A percentile compares a stretch with the other conserved stretches of the same genome.
Evolutionary conservation across 129 eudicot genomes (phyloP).

Genomic region (Scalesia atractyloides): DNA sequence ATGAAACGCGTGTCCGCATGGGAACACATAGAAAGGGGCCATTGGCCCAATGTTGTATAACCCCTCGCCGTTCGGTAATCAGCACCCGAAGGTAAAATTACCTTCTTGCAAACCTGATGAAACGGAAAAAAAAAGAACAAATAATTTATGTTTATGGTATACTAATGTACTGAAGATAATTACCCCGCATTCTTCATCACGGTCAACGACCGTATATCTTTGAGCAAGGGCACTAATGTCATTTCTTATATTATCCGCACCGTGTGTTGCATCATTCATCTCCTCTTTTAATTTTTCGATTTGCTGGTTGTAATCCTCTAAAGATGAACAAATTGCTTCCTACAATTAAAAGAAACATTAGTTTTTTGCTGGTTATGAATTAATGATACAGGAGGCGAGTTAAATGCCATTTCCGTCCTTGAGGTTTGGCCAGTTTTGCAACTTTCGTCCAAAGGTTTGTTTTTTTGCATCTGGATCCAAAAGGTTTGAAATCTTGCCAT

Average conservation of each 20-base stretch:
- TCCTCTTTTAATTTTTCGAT: constrained; percentile 91
- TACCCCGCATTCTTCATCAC: constrained; percentile 99
- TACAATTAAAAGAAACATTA: constrained; percentile 30
- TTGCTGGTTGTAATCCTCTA: constrained; percentile 95
- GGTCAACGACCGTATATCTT: constrained; percentile 82
- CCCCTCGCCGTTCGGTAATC: constrained; percentile 64
- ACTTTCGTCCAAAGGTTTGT: no score
- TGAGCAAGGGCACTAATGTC: constrained; percentile 97
- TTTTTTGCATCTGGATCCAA: no score
- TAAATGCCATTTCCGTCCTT: no score
- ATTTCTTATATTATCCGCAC: constrained; percentile 93
- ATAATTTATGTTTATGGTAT: neutral
- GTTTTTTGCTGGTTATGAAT: constrained; percentile 1
- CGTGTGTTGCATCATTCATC: constrained; percentile 98
- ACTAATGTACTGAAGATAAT: constrained; percentile 7
- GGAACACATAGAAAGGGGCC: constrained; percentile 98
- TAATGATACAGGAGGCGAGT: neutral
- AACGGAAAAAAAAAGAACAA: neutral
- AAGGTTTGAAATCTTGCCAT: no score
- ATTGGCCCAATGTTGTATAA: constrained; percentile 74
- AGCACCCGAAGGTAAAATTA: constrained; percentile 63
- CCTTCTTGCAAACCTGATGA: constrained; percentile 70
- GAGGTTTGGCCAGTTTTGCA: no score
- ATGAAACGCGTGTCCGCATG: constrained; percentile 96
- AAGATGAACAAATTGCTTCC: constrained; percentile 96